Conservation (phyloP, 2,329 filamentous ascomycete genomes). For the Curvularia eragrostidis region DNA sequence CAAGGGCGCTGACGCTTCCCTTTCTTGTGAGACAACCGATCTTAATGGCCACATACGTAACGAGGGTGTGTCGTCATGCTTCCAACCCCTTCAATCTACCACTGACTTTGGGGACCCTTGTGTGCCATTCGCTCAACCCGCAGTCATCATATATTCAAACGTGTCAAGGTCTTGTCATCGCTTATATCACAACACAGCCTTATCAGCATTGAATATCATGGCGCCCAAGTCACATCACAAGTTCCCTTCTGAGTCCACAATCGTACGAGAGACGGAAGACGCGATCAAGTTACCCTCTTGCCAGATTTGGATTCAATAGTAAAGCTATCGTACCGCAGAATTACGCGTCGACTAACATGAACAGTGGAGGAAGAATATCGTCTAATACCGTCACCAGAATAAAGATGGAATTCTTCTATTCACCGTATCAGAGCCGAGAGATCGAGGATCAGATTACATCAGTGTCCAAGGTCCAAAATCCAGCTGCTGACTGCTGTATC, state of each 20-base stretch:
- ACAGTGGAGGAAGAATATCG: background rate
- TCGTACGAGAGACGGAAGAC: slow-evolving; percentile 12
- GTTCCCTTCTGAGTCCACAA: background rate
- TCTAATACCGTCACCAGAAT: slow-evolving; percentile 5
- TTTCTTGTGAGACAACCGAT: background rate
- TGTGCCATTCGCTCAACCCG: background rate
- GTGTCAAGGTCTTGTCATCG: slow-evolving; percentile 2
- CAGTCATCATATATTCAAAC: background rate
- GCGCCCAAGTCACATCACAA: background rate
- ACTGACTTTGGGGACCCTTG: background rate
- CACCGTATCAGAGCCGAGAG: slow-evolving; percentile 13
- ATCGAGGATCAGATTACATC: background rate
- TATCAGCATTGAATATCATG: slow-evolving; percentile 2
- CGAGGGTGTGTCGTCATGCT: background rate
- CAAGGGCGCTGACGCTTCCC: background rate
- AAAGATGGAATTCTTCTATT: slow-evolving; percentile 8
- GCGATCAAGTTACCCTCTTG: slow-evolving; percentile 12
- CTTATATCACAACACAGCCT: slow-evolving; percentile 1
- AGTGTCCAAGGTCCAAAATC: background rate
- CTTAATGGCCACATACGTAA: background rate
- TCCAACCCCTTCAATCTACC: background rate
- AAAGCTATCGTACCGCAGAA: background rate
- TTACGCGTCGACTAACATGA: background rate
- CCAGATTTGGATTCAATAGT: slow-evolving; percentile 18
- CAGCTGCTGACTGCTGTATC: slow-evolving; percentile 4